Conservation (phyloP, 2,329 filamentous ascomycete species). For the Waltergamsia citrina region DNA sequence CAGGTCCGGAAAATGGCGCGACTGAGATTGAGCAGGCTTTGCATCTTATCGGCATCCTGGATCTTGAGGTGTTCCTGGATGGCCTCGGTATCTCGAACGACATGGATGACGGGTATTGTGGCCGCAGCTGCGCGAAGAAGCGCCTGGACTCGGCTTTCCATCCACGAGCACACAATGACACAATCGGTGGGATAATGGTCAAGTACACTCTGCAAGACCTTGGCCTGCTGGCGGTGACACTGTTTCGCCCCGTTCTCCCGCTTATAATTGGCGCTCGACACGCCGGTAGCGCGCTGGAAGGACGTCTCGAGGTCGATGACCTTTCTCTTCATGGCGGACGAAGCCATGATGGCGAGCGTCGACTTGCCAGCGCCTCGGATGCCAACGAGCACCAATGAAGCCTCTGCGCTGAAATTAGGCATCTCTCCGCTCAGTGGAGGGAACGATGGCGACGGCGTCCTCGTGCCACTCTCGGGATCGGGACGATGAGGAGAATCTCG, state of each 20-base stretch:
- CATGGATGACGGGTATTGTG: slow-evolving; percentile 61
- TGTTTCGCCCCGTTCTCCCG: slow-evolving; percentile 50
- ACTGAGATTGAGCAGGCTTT: slow-evolving; percentile 47
- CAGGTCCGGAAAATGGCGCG: slow-evolving; percentile 52
- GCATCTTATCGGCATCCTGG: slow-evolving; percentile 44
- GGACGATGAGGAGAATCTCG: neutral
- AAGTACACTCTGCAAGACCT: slow-evolving; percentile 51
- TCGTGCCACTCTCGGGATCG: too few relatives aligned
- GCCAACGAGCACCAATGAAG: slow-evolving; percentile 64
- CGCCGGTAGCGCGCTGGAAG: slow-evolving; percentile 55
- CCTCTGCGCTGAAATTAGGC: slow-evolving; percentile 43
- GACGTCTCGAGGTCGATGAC: slow-evolving; percentile 60
- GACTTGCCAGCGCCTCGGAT: slow-evolving; percentile 69
- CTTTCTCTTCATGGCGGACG: slow-evolving; percentile 57
- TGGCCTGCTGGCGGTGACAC: slow-evolving; percentile 54
- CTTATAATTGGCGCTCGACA: slow-evolving; percentile 54
- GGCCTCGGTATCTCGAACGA: slow-evolving; percentile 54
- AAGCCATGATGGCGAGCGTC: slow-evolving; percentile 66
- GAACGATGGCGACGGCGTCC: slow-evolving; percentile 13
- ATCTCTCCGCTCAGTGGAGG: slow-evolving; percentile 16
- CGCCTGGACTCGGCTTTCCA: slow-evolving; percentile 53
- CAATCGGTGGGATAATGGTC: slow-evolving; percentile 47
- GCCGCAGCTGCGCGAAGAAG: slow-evolving; percentile 52
- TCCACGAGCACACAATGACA: slow-evolving; percentile 64
- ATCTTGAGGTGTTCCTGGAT: slow-evolving; percentile 54